A percentile compares a stretch with the other conserved stretches of the same genome.
These are phyloP conservation scores for Globisporangium parvum DNA, from an alignment of 352 stramenopile genomes.

Conservation along the genomic window DNA sequence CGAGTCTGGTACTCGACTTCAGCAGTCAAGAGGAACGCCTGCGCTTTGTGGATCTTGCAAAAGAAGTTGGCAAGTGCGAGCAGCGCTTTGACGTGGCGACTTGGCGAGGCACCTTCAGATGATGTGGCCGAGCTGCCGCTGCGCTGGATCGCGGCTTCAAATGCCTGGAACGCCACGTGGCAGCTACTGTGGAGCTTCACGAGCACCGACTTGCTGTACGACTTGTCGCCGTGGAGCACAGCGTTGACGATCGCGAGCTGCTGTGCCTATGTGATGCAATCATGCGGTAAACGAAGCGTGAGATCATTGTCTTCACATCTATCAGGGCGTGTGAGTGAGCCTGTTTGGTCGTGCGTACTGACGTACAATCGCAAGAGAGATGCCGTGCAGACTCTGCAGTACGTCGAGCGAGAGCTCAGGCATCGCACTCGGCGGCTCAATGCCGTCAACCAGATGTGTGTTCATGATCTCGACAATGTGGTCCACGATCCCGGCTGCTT, in stretches of 20 bases:
- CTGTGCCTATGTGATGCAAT: slow-evolving; percentile 20
- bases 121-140: slow-evolving; percentile 11
- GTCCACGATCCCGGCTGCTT: slow-evolving; percentile 17
- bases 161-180: slow-evolving; percentile 17
- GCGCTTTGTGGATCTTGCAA: slow-evolving; percentile 20
- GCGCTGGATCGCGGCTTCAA: slow-evolving; percentile 13
- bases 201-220: slow-evolving; percentile 23
- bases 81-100: slow-evolving; percentile 12
- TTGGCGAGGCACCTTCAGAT: not conserved
- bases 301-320: not conserved
- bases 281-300: too few species aligned
- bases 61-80: slow-evolving; percentile 27
- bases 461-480: slow-evolving; percentile 16
- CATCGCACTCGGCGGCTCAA: slow-evolving; percentile 7
- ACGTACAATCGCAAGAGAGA: slow-evolving; percentile 16
- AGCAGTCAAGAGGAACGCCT: slow-evolving; percentile 18
- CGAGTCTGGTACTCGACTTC: slow-evolving; percentile 17
- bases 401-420: slow-evolving; percentile 18
- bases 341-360: not conserved
- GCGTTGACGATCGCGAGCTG: slow-evolving; percentile 38
- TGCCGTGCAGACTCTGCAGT: slow-evolving; percentile 10
- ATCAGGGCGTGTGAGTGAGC: not conserved
- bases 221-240: slow-evolving; percentile 19
- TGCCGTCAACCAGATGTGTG: slow-evolving; percentile 3
- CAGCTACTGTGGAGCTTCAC: slow-evolving; percentile 33